A percentile compares a stretch with the other conserved stretches of the same genome.
Conservation (phyloP, 805 yeast genomes). For the Jamesozyma spencerorum region DNA sequence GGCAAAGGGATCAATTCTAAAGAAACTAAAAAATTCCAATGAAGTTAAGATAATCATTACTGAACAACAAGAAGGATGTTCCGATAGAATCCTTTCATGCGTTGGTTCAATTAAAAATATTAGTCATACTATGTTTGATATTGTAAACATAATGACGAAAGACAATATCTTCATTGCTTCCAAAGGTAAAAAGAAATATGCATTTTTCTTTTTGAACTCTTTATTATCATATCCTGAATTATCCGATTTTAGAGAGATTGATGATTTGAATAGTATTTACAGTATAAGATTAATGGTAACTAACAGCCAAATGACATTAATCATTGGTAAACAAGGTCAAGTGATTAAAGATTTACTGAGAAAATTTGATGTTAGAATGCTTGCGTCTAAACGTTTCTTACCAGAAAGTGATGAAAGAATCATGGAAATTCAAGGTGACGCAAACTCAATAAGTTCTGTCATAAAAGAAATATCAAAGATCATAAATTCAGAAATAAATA, state of each 20-base stretch:
- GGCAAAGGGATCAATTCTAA: constrained; percentile 66
- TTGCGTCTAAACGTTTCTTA: constrained; percentile 76
- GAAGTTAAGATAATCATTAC: constrained; percentile 78
- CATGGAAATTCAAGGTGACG: constrained; percentile 75
- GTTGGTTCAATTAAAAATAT: constrained; percentile 62
- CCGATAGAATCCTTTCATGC: constrained; percentile 71
- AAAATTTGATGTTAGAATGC: constrained; percentile 56
- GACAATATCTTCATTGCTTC: constrained; percentile 8
- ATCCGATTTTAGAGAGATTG: constrained; percentile 11
- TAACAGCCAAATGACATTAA: constrained; percentile 76
- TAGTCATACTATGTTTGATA: constrained; percentile 55
- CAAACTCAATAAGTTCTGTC: constrained; percentile 50
- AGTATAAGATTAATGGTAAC: constrained; percentile 61
- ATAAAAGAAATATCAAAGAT: constrained; percentile 39
- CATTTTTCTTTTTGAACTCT: constrained; percentile 30
- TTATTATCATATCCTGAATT: constrained; percentile 15
- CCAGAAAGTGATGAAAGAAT: constrained; percentile 75
- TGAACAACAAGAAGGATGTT: constrained; percentile 63
- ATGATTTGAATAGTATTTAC: constrained; percentile 9
- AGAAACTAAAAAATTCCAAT: constrained; percentile 60
- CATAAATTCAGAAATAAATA: constrained; percentile 13
- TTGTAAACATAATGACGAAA: constrained; percentile 40
- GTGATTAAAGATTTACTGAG: constrained; percentile 61
- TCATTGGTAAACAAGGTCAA: constrained; percentile 73
- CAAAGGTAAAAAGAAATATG: constrained; percentile 44